Percentiles rank a stretch among this genome's conserved stretches.
These are phyloP conservation scores for Penicillium ochrochloron DNA, from an alignment of 495 filamentous ascomycete species.

Conservation along the genomic window DNA sequence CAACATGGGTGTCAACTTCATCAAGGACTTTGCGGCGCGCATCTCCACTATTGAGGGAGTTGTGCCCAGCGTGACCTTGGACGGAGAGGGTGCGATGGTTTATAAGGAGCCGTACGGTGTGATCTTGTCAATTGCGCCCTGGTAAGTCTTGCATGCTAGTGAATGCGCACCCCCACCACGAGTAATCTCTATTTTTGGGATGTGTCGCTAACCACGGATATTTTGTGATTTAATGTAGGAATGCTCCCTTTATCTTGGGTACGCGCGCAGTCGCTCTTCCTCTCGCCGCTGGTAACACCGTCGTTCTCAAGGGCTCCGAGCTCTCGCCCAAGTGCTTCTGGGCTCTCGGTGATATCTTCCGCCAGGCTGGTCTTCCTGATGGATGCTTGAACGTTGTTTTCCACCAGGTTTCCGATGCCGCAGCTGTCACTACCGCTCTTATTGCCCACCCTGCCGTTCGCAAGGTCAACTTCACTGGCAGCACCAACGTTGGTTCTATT, in stretches of 20 bases:
- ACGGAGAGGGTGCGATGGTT: constrained; percentile 69
- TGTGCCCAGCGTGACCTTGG: constrained; percentile 59
- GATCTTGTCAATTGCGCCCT: constrained; percentile 80
- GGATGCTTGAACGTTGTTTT: constrained; percentile 62
- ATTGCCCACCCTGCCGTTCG: constrained; percentile 61
- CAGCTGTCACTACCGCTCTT: constrained; percentile 57
- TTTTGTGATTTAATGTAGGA: constrained; percentile 46
- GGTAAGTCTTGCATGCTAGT: constrained; percentile 51
- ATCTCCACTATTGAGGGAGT: constrained; percentile 62
- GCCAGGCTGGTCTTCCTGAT: constrained; percentile 71
- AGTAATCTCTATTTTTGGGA: neutral
- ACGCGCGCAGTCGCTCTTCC: constrained; percentile 71
- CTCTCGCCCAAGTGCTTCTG: constrained; percentile 75
- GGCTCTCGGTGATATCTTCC: constrained; percentile 69
- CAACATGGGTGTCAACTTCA: constrained; percentile 57
- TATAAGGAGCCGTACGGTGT: constrained; percentile 83
- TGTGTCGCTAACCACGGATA: constrained; percentile 10
- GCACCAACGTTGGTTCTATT: constrained; percentile 58
- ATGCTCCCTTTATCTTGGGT: constrained; percentile 66
- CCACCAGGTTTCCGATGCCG: constrained; percentile 56
- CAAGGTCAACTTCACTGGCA: constrained; percentile 68
- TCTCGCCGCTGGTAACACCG: constrained; percentile 81
- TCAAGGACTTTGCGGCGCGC: constrained; percentile 73
- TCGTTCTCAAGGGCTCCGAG: constrained; percentile 78
- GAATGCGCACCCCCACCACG: neutral